Base-by-base conservation (phyloP, 768 basidiomycete genomes). In the Termitomyces heimii region DNA sequence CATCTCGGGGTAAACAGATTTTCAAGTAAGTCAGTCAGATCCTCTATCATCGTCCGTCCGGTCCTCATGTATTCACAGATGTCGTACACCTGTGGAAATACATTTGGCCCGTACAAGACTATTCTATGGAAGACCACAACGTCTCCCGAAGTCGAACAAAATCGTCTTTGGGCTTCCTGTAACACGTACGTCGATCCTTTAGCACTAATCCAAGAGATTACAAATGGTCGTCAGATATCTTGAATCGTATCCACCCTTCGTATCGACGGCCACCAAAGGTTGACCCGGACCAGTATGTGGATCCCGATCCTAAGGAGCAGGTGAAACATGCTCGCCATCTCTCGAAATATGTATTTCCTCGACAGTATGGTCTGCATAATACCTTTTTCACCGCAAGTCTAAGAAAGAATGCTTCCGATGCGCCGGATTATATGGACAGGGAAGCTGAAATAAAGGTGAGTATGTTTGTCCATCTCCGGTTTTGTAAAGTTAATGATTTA, bases 291-390 rank as follows among this genome's bases (percentile, higher is more conserved):
- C 58, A 58, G 3, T 76, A 72, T 55, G 63, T 71, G 2, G 79
- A 82, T 34, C 77, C 76, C 1, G 80, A 83, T 59, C 72, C 75
- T 26, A 73, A 71, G 9, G 65, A 72, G 57, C 80, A 80, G 62
- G 75, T 73, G 44, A 76, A 76, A 39, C 68, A 82, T 39, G 79
- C 81, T 0, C 78, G 88, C 40, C 84, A 84, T 60, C 70, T 93
- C 1, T 78, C 88, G 34, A 94, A 94, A 71, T 88, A 93, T 64
- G 74, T 98, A 2, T 96, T 98, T 64, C 85, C 94, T 9, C 77
- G 85, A 40, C 89, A 94, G 63, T 92, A 86, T 64, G 80, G 81
- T 0, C 66, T 97, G 1, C 66, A 75, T 5, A 88, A 75, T 61
- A 77, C 85, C 2, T 94, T 94, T 64, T 47, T 65, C 55, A 24